Evolutionary conservation across 495 filamentous ascomycete genomes (phyloP).

Genomic region (Tuber umbilicatum): DNA sequence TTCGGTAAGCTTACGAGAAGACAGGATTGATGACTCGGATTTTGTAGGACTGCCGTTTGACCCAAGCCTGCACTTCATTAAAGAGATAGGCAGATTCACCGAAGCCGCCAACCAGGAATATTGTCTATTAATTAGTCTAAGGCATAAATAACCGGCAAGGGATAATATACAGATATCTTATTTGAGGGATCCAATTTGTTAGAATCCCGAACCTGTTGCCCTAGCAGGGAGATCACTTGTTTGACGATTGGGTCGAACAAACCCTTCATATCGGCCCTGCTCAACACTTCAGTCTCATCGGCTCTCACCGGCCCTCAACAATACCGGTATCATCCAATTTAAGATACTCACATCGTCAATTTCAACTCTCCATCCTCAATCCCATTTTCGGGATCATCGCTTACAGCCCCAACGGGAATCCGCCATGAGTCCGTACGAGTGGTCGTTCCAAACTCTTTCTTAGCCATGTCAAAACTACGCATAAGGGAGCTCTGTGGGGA

Average conservation of each 20-base stretch:
- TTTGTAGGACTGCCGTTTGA: constrained; percentile 6
- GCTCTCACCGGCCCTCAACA: background rate
- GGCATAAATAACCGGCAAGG: background rate
- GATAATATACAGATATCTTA: constrained; percentile 6
- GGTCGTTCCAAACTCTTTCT: constrained; percentile 34
- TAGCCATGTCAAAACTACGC: constrained; percentile 35
- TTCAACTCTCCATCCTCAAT: constrained; percentile 16
- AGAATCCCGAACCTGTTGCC: constrained; percentile 26
- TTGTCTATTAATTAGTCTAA: constrained; percentile 23
- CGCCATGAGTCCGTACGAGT: background rate
- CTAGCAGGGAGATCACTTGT: constrained; percentile 33
- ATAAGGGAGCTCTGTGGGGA: constrained; percentile 41
- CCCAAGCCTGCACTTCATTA: constrained; percentile 34
- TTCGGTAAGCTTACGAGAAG: constrained; percentile 15
- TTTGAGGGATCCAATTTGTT: constrained; percentile 10
- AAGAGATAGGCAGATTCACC: constrained; percentile 39
- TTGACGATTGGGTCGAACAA: constrained; percentile 41
- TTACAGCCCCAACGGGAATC: constrained; percentile 13
- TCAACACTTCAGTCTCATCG: background rate
- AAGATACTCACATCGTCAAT: constrained; percentile 10
- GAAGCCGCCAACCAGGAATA: constrained; percentile 43
- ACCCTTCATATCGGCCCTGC: constrained; percentile 36
- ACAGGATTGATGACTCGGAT: constrained; percentile 20
- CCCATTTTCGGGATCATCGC: constrained; percentile 13
- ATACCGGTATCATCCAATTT: background rate